phyloP scores from a whole-genome alignment of 2,329 filamentous ascomycete genomes.

The Diaporthe aspalathi region DNA sequence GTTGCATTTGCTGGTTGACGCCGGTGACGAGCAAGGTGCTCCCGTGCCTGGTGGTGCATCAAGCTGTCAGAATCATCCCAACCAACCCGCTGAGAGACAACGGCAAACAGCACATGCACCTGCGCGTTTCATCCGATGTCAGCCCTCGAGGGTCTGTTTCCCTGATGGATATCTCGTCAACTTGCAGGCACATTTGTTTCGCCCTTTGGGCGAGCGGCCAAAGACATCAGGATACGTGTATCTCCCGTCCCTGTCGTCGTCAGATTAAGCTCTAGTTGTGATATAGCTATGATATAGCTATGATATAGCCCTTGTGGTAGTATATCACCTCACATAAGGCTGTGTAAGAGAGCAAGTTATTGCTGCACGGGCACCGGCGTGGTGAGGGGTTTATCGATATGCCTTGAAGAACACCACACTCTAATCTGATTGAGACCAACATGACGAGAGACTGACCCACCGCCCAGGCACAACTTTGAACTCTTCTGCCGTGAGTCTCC shows the following conservation, averaged over 20 bases:
- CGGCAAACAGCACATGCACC: constrained; percentile 1
- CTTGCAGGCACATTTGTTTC: constrained; percentile 8
- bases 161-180: background rate
- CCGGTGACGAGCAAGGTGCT: constrained; percentile 4
- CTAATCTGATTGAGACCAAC: background rate
- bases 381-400: constrained; percentile 28
- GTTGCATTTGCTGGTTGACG: background rate
- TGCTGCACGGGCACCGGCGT: background rate
- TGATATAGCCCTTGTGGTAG: constrained; percentile 15
- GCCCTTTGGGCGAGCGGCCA: background rate
- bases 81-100: background rate
- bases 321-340: background rate
- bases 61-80: background rate
- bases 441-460: background rate
- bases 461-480: background rate
- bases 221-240: constrained; percentile 1
- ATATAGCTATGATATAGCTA: background rate
- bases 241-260: constrained; percentile 27
- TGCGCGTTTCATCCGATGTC: constrained; percentile 32
- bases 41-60: background rate
- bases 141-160: constrained; percentile 17
- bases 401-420: background rate
- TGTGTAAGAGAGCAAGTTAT: constrained; percentile 22
- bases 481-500: background rate
- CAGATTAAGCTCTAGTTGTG: constrained; percentile 26